Conservation (phyloP, 768 basidiomycete genomes). For the Cystoderma amianthinum region DNA sequence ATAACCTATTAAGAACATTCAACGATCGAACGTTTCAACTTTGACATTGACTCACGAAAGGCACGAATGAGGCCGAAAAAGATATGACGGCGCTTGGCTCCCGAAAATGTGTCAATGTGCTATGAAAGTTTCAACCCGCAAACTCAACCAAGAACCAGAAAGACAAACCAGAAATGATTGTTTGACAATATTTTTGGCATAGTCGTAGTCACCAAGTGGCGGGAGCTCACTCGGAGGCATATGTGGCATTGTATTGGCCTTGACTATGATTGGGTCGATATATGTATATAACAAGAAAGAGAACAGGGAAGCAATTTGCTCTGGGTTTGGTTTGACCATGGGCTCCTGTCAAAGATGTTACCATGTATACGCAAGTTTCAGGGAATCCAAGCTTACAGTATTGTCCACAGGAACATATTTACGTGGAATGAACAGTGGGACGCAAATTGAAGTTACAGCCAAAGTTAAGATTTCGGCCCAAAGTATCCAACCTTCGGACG, state of each 20-base stretch:
- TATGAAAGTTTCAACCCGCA: conserved; percentile 9
- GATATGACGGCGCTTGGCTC: conserved; percentile 33
- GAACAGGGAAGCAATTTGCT: conserved; percentile 43
- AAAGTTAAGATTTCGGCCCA: conserved; percentile 50
- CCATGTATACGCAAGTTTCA: not conserved
- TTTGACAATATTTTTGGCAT: conserved; percentile 12
- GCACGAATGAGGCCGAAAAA: conserved; percentile 37
- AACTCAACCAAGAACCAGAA: conserved; percentile 7
- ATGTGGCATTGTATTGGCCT: conserved; percentile 34
- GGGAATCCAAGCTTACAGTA: conserved; percentile 20
- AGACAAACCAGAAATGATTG: conserved; percentile 18
- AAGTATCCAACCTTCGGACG: conserved; percentile 35
- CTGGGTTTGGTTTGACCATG: conserved; percentile 24
- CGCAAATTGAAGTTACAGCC: conserved; percentile 28
- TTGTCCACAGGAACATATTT: conserved; percentile 51
- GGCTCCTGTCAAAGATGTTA: conserved; percentile 14
- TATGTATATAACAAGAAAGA: conserved; percentile 41
- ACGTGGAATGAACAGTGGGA: conserved; percentile 48
- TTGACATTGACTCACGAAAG: conserved; percentile 14
- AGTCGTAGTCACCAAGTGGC: conserved; percentile 56
- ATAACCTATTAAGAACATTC: conserved; percentile 7
- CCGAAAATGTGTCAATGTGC: conserved; percentile 31
- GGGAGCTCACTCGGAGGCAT: conserved; percentile 47
- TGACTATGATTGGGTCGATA: conserved; percentile 43
- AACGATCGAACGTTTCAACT: not conserved